phyloP scores from a whole-genome alignment of 768 basidiomycete genomes.

The Boletus edulis region DNA sequence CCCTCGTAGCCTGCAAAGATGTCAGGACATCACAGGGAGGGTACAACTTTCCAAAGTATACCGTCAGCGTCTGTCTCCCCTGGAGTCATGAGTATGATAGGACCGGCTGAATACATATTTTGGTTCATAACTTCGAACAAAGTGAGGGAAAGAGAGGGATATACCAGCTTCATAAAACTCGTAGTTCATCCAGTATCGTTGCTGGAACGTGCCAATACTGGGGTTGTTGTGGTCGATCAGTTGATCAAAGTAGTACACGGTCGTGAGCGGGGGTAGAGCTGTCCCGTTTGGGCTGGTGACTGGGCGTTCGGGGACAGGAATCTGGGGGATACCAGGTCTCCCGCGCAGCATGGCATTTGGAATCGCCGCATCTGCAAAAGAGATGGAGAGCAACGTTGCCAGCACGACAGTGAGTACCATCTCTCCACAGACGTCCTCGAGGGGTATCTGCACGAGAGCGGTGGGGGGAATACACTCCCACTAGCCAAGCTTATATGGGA shows the following conservation, averaged over 20 bases:
- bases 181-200: conserved; percentile 68
- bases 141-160: conserved; percentile 2
- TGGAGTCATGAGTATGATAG: conserved; percentile 44
- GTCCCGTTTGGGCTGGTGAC: conserved; percentile 24
- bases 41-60: not conserved
- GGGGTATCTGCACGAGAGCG: not conserved
- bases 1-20: conserved; percentile 29
- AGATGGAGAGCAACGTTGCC: conserved; percentile 5
- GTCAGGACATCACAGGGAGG: not conserved
- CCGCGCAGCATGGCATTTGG: conserved; percentile 20
- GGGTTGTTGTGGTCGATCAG: conserved; percentile 49
- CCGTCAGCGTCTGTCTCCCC: conserved; percentile 59
- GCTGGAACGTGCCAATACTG: conserved; percentile 75
- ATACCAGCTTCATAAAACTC: conserved; percentile 59
- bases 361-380: conserved; percentile 20
- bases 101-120: conserved; percentile 15
- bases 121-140: not conserved
- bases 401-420: conserved; percentile 14
- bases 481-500: conserved; percentile 3
- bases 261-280: conserved; percentile 23
- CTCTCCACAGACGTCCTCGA: not conserved
- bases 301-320: conserved; percentile 8
- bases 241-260: conserved; percentile 32
- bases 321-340: conserved; percentile 10
- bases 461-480: not conserved